Percentiles rank a stretch among this genome's conserved stretches.
Conservation (phyloP, 2,329 filamentous ascomycete genomes). For the Hypoxylon sp. region DNA sequence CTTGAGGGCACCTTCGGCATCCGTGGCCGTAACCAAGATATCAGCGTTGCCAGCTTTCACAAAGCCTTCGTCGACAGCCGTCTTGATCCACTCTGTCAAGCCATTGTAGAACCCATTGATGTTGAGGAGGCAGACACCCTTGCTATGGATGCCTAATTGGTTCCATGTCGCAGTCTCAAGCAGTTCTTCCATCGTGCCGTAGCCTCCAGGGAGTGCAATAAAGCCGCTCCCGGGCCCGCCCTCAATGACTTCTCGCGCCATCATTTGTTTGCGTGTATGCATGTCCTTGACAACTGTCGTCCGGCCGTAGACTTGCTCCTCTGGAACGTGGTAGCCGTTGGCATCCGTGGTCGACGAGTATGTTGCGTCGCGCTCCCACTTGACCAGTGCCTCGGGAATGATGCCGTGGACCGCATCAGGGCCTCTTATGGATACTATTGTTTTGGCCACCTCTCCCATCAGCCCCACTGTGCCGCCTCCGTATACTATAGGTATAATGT, state of each 20-base stretch:
- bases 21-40: constrained; percentile 83
- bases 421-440: constrained; percentile 84
- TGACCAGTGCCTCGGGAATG: constrained; percentile 87
- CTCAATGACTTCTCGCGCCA: constrained; percentile 87
- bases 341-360: constrained; percentile 60
- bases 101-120: constrained; percentile 94
- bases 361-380: constrained; percentile 77
- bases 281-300: constrained; percentile 95
- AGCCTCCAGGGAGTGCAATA: constrained; percentile 85
- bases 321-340: constrained; percentile 70
- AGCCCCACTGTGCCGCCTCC: constrained; percentile 94
- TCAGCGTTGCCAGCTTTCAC: constrained; percentile 76
- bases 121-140: constrained; percentile 85
- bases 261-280: constrained; percentile 94
- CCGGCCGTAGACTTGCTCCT: constrained; percentile 76
- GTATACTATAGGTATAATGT: constrained; percentile 71
- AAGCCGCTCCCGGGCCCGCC: constrained; percentile 89
- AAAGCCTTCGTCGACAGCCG: constrained; percentile 81
- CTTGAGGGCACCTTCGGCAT: constrained; percentile 77
- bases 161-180: constrained; percentile 95
- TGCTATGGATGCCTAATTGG: constrained; percentile 90
- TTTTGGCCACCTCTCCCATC: constrained; percentile 94
- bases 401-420: constrained; percentile 89
- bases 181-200: constrained; percentile 95
- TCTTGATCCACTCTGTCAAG: constrained; percentile 83